Conservation (phyloP, 768 basidiomycete genomes). For the Fomitopsis serialis region DNA sequence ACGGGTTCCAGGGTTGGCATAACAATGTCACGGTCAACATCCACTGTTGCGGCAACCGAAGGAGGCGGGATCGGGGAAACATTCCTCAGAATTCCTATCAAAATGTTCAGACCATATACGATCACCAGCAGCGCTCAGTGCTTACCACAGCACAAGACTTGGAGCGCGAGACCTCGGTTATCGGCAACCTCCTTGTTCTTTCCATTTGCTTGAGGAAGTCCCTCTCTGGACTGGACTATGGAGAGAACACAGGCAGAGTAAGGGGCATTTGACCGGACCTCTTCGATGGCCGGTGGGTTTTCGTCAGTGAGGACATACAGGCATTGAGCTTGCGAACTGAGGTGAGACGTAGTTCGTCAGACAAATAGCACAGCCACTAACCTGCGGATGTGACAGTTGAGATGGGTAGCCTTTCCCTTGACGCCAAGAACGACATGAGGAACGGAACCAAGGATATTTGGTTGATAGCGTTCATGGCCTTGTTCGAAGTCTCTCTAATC, state of each 20-base stretch:
- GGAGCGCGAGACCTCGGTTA: constrained; percentile 47
- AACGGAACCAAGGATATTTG: constrained; percentile 74
- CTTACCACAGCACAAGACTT: constrained; percentile 67
- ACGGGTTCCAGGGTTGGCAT: constrained; percentile 68
- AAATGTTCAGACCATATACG: background rate
- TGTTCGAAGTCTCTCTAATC: constrained; percentile 84
- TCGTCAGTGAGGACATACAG: constrained; percentile 92
- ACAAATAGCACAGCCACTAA: constrained; percentile 26
- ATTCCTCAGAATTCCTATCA: constrained; percentile 69
- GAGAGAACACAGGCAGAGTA: constrained; percentile 64
- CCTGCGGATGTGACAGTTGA: constrained; percentile 78
- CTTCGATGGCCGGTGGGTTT: constrained; percentile 68
- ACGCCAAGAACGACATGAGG: constrained; percentile 82
- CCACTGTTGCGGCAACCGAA: constrained; percentile 50
- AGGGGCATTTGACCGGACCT: constrained; percentile 52
- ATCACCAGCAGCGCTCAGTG: background rate
- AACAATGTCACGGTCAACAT: constrained; percentile 68
- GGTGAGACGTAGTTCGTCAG: background rate
- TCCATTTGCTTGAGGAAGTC: constrained; percentile 24
- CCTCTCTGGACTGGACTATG: constrained; percentile 40
- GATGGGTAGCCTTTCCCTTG: constrained; percentile 62
- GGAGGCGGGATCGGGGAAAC: constrained; percentile 72
- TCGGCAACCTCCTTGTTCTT: constrained; percentile 40
- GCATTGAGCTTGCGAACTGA: constrained; percentile 62
- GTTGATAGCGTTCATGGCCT: constrained; percentile 85